Evolutionary conservation across 106 monocot genomes (phyloP).

Genomic region (Dioscorea zingiberensis): DNA sequence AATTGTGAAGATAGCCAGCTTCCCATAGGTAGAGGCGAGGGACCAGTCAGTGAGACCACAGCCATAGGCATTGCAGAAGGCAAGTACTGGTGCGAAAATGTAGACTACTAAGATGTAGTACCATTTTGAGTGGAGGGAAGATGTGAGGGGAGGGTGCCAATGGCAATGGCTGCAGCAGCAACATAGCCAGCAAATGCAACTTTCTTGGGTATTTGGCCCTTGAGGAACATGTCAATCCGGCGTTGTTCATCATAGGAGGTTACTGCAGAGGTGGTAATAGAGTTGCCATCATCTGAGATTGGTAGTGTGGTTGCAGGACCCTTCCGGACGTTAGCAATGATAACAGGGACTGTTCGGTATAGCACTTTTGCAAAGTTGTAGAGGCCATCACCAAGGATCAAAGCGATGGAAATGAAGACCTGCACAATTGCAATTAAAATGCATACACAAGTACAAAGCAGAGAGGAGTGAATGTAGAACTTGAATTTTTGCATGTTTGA

Average conservation of each 20-base stretch:
- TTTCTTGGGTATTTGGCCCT: slow-evolving; percentile 46
- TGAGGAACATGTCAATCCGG: slow-evolving; percentile 54
- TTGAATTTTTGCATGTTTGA: no score
- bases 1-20: slow-evolving; percentile 46
- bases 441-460: no score
- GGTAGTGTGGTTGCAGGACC: slow-evolving; percentile 17
- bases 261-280: neutral
- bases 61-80: slow-evolving; percentile 68
- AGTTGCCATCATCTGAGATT: slow-evolving; percentile 9
- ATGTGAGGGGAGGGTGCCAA: slow-evolving; percentile 33
- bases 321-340: slow-evolving; percentile 15
- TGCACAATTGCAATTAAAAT: neutral
- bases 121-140: slow-evolving; percentile 44
- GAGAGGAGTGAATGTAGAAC: neutral
- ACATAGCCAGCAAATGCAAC: slow-evolving; percentile 32
- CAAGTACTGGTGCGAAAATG: slow-evolving; percentile 33
- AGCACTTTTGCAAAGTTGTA: slow-evolving; percentile 65
- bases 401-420: slow-evolving; percentile 18
- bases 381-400: slow-evolving; percentile 66
- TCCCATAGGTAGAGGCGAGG: slow-evolving; percentile 53
- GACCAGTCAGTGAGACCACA: slow-evolving; percentile 59
- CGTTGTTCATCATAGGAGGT: slow-evolving; percentile 53
- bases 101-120: slow-evolving; percentile 37
- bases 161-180: slow-evolving; percentile 27
- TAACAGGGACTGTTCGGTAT: slow-evolving; percentile 5